A percentile compares a stretch with the other conserved stretches of the same genome.
Evolutionary conservation across 192 early-diverging fungal genomes (phyloP).

Genomic region (Backusella tuberculispora): DNA sequence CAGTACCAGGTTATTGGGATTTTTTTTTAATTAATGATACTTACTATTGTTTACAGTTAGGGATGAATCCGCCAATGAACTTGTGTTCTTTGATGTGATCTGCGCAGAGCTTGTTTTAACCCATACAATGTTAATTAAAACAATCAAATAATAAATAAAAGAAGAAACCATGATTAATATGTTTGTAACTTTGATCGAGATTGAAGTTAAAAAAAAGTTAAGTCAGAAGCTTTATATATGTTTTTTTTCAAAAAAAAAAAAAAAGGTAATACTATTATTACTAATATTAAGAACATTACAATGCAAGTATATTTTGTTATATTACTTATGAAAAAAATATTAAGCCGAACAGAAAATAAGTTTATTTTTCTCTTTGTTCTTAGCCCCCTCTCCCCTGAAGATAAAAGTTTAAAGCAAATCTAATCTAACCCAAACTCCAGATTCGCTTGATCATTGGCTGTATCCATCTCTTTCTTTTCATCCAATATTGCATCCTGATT

Average conservation of each 20-base stretch:
- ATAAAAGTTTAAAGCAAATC: neutral
- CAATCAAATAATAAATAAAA: neutral
- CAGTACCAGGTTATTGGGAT: neutral
- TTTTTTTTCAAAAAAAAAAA: neutral
- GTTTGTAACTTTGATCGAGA: neutral
- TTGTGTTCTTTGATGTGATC: neutral
- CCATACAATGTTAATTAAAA: neutral
- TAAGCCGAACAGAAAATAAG: neutral
- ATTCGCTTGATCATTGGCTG: neutral
- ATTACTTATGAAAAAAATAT: neutral
- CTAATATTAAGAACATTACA: neutral
- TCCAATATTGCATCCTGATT: neutral
- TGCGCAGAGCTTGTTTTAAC: neutral
- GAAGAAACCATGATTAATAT: neutral
- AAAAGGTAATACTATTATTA: neutral
- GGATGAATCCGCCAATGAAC: too few species aligned
- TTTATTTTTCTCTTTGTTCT: neutral
- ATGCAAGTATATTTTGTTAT: neutral
- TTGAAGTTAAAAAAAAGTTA: neutral
- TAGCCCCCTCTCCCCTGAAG: neutral
- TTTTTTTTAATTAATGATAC: neutral
- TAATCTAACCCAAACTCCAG: constrained; percentile 8
- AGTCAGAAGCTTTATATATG: neutral
- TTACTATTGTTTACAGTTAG: neutral
- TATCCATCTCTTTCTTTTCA: constrained; percentile 7